phyloP scores from a whole-genome alignment of 495 filamentous ascomycete species.

The Lepraria neglecta region DNA sequence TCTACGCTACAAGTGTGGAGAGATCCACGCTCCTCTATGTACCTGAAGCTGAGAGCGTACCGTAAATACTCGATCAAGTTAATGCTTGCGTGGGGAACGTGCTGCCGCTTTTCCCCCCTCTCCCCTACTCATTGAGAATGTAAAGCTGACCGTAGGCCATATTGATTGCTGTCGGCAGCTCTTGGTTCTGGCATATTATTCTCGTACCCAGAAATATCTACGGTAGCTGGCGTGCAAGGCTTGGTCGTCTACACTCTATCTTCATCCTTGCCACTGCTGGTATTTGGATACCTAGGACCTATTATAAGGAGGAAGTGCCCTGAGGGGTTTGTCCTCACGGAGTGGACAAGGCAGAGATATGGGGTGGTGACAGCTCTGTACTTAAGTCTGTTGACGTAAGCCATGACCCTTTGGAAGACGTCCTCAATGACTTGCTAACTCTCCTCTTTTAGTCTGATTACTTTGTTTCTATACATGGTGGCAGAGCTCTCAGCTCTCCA shows the following conservation, averaged over 20 bases:
- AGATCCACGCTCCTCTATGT: slow-evolving; percentile 27
- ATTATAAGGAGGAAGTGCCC: slow-evolving; percentile 68
- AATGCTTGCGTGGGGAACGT: slow-evolving; percentile 92
- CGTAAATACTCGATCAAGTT: slow-evolving; percentile 91
- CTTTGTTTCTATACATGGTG: slow-evolving; percentile 76
- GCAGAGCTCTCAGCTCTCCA: slow-evolving; percentile 67
- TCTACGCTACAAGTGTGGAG: slow-evolving; percentile 27
- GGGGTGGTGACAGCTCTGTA: slow-evolving; percentile 58
- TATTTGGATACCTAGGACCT: slow-evolving; percentile 62
- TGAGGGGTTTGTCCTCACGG: slow-evolving; percentile 70
- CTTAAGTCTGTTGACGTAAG: slow-evolving; percentile 58
- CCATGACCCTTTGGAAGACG: not conserved
- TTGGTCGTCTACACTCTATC: slow-evolving; percentile 63
- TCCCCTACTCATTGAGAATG: slow-evolving; percentile 22
- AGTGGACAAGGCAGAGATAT: slow-evolving; percentile 72
- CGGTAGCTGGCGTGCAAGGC: slow-evolving; percentile 70
- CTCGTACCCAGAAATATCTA: slow-evolving; percentile 70
- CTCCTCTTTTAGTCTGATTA: slow-evolving; percentile 45
- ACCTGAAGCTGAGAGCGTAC: slow-evolving; percentile 81
- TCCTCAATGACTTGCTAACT: slow-evolving; percentile 2
- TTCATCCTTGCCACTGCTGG: slow-evolving; percentile 58
- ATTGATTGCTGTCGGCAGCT: slow-evolving; percentile 41
- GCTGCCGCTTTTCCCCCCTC: slow-evolving; percentile 61
- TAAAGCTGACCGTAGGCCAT: slow-evolving; percentile 31
- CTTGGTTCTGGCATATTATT: slow-evolving; percentile 74